Evolutionary conservation across 495 filamentous ascomycete genomes (phyloP).

Genomic region (Podospora fimiseda): DNA sequence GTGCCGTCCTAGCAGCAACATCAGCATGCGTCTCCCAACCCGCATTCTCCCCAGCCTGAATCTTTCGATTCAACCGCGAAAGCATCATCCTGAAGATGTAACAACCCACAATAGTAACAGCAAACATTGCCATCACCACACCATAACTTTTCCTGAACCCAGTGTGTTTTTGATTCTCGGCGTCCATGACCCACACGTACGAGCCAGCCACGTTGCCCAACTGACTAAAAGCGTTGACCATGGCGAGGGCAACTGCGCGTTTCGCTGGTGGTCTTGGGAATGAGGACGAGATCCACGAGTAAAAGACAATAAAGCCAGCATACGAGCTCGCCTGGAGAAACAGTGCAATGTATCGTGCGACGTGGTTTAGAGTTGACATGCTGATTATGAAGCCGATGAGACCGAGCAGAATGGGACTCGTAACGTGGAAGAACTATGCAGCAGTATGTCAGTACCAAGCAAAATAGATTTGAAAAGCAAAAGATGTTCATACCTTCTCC

Average conservation of each 20-base stretch:
- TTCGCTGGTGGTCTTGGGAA: conserved; percentile 73
- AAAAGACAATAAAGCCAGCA: conserved; percentile 60
- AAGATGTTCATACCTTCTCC: conserved; percentile 40
- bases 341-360: conserved; percentile 67
- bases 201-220: conserved; percentile 63
- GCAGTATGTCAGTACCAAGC: background rate
- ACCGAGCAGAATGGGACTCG: conserved; percentile 58
- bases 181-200: conserved; percentile 60
- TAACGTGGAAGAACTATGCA: conserved; percentile 63
- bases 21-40: conserved; percentile 18
- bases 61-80: conserved; percentile 57
- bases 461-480: background rate
- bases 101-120: conserved; percentile 46
- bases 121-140: conserved; percentile 58
- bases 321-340: conserved; percentile 60
- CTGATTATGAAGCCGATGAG: conserved; percentile 67
- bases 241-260: conserved; percentile 68
- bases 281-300: conserved; percentile 70
- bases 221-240: conserved; percentile 73
- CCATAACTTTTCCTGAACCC: conserved; percentile 38
- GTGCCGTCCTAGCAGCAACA: conserved; percentile 15
- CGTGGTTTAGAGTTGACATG: conserved; percentile 57
- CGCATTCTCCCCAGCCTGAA: conserved; percentile 44
- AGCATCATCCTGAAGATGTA: conserved; percentile 53
- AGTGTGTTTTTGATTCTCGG: conserved; percentile 10